Conservation (phyloP, 768 basidiomycete species). For the Tulasnella sp. region DNA sequence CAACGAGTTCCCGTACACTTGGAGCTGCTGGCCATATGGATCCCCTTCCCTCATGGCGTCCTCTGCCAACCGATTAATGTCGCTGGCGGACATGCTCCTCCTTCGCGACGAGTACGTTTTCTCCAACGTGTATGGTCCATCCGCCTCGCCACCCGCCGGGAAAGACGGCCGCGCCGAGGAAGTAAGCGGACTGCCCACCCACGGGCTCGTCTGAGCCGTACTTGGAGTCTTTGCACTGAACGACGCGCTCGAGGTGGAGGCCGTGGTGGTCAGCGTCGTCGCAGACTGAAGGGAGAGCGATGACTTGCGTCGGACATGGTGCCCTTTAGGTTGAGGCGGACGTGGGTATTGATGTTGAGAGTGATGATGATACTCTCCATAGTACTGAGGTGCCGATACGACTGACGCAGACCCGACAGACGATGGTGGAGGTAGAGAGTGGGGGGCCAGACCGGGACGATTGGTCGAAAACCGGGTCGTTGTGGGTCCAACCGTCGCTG, state of each 20-base stretch:
- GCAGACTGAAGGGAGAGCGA: neutral
- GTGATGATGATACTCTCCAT: neutral
- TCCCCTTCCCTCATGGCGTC: neutral
- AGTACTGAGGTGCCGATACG: neutral
- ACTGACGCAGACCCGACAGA: neutral
- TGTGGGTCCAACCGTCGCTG: neutral
- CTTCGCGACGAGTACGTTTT: too few relatives aligned
- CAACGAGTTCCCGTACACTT: neutral
- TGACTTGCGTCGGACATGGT: neutral
- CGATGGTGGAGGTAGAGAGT: neutral
- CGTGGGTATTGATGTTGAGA: neutral
- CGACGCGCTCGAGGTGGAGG: neutral
- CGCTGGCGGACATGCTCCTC: neutral
- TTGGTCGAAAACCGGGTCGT: neutral
- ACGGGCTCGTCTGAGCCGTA: neutral
- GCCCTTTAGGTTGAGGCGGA: neutral
- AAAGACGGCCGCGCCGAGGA: neutral
- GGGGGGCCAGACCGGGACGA: neutral
- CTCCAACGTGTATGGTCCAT: neutral
- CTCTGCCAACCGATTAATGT: neutral
- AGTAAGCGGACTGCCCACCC: neutral
- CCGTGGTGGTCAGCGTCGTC: neutral
- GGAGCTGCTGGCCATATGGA: neutral
- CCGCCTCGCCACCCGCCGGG: neutral
- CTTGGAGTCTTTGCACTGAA: neutral